Percentiles rank a stretch among this genome's conserved stretches.
Evolutionary conservation across 768 basidiomycete species (phyloP).

Genomic region (Leccinum barrowsii): DNA sequence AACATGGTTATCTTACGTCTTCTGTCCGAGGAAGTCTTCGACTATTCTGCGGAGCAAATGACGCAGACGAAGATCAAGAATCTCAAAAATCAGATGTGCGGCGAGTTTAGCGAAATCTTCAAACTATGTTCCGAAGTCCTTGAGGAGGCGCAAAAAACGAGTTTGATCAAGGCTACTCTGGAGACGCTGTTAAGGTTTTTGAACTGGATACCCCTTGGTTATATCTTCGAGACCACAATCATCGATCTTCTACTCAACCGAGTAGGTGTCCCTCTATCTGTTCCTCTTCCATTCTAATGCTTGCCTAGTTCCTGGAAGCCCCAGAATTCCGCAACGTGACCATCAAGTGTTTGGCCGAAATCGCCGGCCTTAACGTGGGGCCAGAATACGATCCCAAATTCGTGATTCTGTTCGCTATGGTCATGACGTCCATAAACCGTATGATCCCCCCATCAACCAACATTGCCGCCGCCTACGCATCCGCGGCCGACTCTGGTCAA

Average conservation of each 20-base stretch:
- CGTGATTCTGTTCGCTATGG: constrained; percentile 95
- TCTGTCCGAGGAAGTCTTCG: constrained; percentile 98
- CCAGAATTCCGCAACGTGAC: constrained; percentile 97
- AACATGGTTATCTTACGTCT: constrained; percentile 99
- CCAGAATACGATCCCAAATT: constrained; percentile 99
- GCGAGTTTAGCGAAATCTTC: constrained; percentile 97
- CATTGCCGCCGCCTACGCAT: constrained; percentile 87
- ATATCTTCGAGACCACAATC: constrained; percentile 97
- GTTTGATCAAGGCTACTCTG: constrained; percentile 89
- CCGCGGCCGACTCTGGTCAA: constrained; percentile 88
- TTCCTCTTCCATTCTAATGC: constrained; percentile 10
- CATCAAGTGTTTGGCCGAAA: constrained; percentile 94
- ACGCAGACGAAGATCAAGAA: constrained; percentile 97
- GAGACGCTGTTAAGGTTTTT: constrained; percentile 94
- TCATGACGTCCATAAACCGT: constrained; percentile 94
- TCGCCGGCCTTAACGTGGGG: constrained; percentile 90
- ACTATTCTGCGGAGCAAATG: constrained; percentile 98
- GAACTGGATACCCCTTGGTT: constrained; percentile 99
- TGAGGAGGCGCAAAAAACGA: constrained; percentile 94
- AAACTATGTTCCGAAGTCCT: constrained; percentile 95
- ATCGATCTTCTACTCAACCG: constrained; percentile 91
- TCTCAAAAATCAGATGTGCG: constrained; percentile 97
- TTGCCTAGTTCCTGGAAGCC: constrained; percentile 83
- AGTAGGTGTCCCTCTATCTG: constrained; percentile 47
- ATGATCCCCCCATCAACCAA: constrained; percentile 97